Evolutionary conservation across 345 rosid species (phyloP).

Genomic region (Acer saccharum): DNA sequence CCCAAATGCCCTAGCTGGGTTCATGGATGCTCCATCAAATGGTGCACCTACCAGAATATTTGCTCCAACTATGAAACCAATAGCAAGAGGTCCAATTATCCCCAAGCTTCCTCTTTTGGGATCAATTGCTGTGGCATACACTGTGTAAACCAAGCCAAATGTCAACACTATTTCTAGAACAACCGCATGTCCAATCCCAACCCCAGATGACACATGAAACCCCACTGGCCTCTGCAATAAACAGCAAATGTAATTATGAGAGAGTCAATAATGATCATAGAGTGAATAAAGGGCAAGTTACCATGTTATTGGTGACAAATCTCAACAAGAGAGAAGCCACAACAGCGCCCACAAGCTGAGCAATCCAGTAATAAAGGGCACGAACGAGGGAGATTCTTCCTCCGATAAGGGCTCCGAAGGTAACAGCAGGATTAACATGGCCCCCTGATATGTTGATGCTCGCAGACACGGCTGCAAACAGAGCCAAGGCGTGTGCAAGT

Average conservation of each 20-base stretch:
- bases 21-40: conserved; percentile 55
- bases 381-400: conserved; percentile 65
- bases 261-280: too few relatives aligned
- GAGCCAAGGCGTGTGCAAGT: conserved; percentile 66
- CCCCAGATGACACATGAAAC: conserved; percentile 53
- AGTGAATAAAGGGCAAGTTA: conserved; percentile 15
- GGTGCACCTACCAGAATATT: conserved; percentile 52
- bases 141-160: conserved; percentile 46
- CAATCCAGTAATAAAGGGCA: conserved; percentile 68
- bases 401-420: conserved; percentile 66
- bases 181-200: conserved; percentile 46
- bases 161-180: conserved; percentile 45
- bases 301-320: conserved; percentile 69
- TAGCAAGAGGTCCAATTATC: conserved; percentile 49
- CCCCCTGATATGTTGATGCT: conserved; percentile 74
- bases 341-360: conserved; percentile 72
- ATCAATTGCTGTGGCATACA: conserved; percentile 43
- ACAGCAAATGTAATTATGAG: neutral
- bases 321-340: conserved; percentile 61
- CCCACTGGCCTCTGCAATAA: conserved; percentile 61
- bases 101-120: conserved; percentile 52
- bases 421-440: conserved; percentile 80
- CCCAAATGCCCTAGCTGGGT: conserved; percentile 49
- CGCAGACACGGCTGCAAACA: conserved; percentile 59
- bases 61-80: conserved; percentile 42